Conservation (phyloP, 2,329 filamentous ascomycete species). For the Alternaria sp. region DNA sequence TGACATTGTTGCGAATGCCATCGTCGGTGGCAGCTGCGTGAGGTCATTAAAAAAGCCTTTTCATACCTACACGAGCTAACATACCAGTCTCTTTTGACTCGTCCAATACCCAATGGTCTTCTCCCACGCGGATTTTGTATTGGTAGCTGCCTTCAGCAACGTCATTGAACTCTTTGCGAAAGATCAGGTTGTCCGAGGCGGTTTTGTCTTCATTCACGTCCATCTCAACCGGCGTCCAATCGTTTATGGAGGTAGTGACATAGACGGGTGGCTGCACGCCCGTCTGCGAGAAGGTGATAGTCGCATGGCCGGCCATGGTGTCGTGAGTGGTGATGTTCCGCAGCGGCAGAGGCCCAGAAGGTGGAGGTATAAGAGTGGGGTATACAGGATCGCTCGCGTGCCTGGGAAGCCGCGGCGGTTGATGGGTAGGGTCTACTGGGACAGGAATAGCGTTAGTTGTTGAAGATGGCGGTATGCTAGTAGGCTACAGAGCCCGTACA, state of each 20-base stretch:
- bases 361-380: constrained; percentile 6
- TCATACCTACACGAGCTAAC: constrained; percentile 25
- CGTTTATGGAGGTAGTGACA: constrained; percentile 73
- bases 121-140: constrained; percentile 77
- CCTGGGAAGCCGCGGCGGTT: constrained; percentile 21
- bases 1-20: constrained; percentile 64
- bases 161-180: constrained; percentile 65
- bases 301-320: constrained; percentile 51
- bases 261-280: constrained; percentile 73
- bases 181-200: constrained; percentile 64
- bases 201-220: constrained; percentile 56
- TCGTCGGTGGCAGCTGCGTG: constrained; percentile 59
- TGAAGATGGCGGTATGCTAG: constrained; percentile 28
- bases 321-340: constrained; percentile 3
- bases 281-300: constrained; percentile 68
- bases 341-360: neutral
- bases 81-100: constrained; percentile 68
- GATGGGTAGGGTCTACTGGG: constrained; percentile 22
- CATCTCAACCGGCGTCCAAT: constrained; percentile 77
- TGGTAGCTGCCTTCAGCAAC: constrained; percentile 69
- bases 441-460: constrained; percentile 41
- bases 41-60: constrained; percentile 25
- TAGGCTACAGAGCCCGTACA: constrained; percentile 26
- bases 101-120: constrained; percentile 72
- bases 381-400: constrained; percentile 24